Evolutionary conservation across 2,329 filamentous ascomycete genomes (phyloP).

Genomic region (Fusarium vanettenii): DNA sequence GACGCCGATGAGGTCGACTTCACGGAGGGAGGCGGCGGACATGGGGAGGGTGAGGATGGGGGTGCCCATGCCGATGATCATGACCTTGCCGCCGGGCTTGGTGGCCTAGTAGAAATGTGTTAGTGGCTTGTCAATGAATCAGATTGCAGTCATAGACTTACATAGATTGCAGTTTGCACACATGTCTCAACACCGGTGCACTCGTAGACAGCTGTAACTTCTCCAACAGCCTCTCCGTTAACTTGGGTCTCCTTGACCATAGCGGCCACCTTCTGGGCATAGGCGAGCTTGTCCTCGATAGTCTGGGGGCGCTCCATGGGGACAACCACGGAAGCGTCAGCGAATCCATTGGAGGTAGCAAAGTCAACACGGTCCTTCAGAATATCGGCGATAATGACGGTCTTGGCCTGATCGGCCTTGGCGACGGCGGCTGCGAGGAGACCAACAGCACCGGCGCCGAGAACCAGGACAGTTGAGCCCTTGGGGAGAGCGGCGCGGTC

Average conservation of each 20-base stretch:
- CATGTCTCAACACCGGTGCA: slow-evolving; percentile 84
- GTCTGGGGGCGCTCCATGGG: slow-evolving; percentile 60
- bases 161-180: slow-evolving; percentile 79
- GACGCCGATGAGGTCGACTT: slow-evolving; percentile 77
- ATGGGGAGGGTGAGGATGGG: slow-evolving; percentile 77
- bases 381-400: slow-evolving; percentile 67
- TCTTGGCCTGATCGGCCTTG: slow-evolving; percentile 57
- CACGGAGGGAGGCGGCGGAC: slow-evolving; percentile 74
- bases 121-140: background rate
- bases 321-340: slow-evolving; percentile 63
- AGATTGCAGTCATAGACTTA: slow-evolving; percentile 45
- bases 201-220: slow-evolving; percentile 78
- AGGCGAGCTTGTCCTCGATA: slow-evolving; percentile 64
- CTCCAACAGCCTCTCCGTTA: slow-evolving; percentile 62
- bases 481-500: slow-evolving; percentile 57
- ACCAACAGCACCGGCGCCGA: slow-evolving; percentile 72
- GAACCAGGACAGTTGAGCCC: slow-evolving; percentile 61
- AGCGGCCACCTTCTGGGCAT: slow-evolving; percentile 61
- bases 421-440: slow-evolving; percentile 69
- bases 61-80: slow-evolving; percentile 79
- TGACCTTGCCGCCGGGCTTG: slow-evolving; percentile 74
- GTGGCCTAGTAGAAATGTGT: slow-evolving; percentile 57
- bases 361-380: slow-evolving; percentile 68
- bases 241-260: slow-evolving; percentile 52
- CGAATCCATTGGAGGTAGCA: slow-evolving; percentile 66